Base-by-base conservation (phyloP, 73 alveolate genomes). In the Loxodes magnus region DNA sequence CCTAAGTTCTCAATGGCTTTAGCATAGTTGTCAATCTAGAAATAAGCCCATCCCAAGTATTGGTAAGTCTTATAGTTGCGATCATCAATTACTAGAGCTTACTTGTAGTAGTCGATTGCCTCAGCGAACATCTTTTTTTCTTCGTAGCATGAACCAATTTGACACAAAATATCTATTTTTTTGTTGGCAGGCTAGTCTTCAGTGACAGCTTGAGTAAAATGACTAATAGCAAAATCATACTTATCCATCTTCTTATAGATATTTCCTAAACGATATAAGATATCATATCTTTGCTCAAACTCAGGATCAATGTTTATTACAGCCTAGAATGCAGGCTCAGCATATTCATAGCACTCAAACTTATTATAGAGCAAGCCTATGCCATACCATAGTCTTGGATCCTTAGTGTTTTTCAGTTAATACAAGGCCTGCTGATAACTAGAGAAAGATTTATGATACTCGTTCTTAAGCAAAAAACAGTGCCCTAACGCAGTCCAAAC, bases 401-500 rank as follows among this genome's bases (percentile, higher is more conserved):
- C 81, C 52, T 44, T 56, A 37, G 52, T 66, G 62, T 74, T 74
- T 39, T 74, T 81, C 9, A 66, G 35, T 6, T 67, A 48, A 27
- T 74, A 67, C 9, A 74, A 56, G 36, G 88, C 80, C 35, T 74
- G 69, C 44, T 65, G 65, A 38, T 74, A 74, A 4, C 81, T 81
- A 28, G 48, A 59, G 52, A 74, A 66, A 2, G 76, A 57, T 41
- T 74, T 74, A 42, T 65, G 77, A 12, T 64, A 50, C 26, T 74
- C 88, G 12, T 65, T 77, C 14, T 51, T 55, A 0, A 74, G 65
- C n/a, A 74, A 48, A 51, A 66, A 74, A 55, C 88, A 74, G 35
- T 74, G 88, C 14, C 88, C 88, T 0, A 74, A 61, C 10, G 88
- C 88, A 12, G 88, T 67, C 88, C 88, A 74, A 3, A 81, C 88